Evolutionary conservation across 495 filamentous ascomycete species (phyloP).

Genomic region (Penicillium simplicissimum): DNA sequence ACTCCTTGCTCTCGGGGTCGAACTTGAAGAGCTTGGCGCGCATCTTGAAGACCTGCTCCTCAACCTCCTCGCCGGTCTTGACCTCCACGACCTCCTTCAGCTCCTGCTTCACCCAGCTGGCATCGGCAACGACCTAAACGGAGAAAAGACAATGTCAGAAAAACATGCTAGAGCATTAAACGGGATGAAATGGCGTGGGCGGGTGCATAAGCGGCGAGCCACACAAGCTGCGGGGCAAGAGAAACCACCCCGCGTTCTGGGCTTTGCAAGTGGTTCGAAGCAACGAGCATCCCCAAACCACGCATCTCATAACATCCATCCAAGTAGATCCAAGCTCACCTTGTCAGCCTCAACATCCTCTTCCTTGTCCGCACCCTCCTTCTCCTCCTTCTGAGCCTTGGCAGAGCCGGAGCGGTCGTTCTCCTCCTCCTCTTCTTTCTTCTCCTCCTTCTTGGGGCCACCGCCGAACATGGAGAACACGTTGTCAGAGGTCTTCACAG

Average conservation of each 20-base stretch:
- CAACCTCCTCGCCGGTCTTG: slow-evolving; percentile 97
- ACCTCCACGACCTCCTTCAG: slow-evolving; percentile 94
- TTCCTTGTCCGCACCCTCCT: slow-evolving; percentile 31
- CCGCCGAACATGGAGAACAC: slow-evolving; percentile 99
- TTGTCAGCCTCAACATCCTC: slow-evolving; percentile 25
- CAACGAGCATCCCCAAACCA: neutral
- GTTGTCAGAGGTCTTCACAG: slow-evolving; percentile 62
- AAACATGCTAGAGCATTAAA: neutral
- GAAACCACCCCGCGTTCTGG: slow-evolving; percentile 12
- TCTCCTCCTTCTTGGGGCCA: slow-evolving; percentile 75
- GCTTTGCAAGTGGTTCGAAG: neutral
- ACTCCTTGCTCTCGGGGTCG: slow-evolving; percentile 83
- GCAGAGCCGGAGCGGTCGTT: slow-evolving; percentile 83
- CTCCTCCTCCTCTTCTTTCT: slow-evolving; percentile 72
- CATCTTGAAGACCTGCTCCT: slow-evolving; percentile 99
- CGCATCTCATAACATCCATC: neutral
- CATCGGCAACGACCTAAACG: slow-evolving; percentile 1
- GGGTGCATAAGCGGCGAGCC: slow-evolving; percentile 2
- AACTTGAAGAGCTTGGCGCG: slow-evolving; percentile 99
- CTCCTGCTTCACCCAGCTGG: slow-evolving; percentile 1
- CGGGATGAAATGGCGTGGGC: neutral
- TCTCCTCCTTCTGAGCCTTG: slow-evolving; percentile 72
- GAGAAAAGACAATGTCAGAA: neutral
- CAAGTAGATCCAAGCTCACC: slow-evolving; percentile 27
- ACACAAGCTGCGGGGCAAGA: slow-evolving; percentile 10